These are phyloP conservation scores for Avena sativa DNA, from an alignment of 176 grass and related monocot genomes.

Conservation along the genomic window DNA sequence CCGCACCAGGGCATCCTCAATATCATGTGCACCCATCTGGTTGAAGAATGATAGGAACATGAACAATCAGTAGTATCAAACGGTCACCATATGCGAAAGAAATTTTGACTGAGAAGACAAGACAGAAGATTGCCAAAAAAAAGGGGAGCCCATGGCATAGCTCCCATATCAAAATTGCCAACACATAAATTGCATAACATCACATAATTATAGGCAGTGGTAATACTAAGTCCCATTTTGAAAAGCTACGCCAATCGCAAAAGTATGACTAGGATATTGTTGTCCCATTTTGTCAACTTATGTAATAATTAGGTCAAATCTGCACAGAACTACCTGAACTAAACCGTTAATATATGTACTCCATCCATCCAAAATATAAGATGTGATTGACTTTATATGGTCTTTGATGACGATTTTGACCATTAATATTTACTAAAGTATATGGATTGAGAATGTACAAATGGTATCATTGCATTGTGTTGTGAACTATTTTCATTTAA, in stretches of 20 bases:
- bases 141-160: neutral
- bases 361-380: too few species aligned
- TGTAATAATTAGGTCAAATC: too few species aligned
- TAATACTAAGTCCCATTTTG: neutral
- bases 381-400: too few species aligned
- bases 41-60: slow-evolving; percentile 40
- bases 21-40: slow-evolving; percentile 82
- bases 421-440: too few species aligned
- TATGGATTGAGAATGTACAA: too few species aligned
- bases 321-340: too few species aligned
- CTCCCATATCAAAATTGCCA: neutral
- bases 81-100: slow-evolving; percentile 14
- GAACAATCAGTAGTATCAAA: slow-evolving; percentile 9
- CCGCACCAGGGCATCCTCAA: slow-evolving; percentile 81
- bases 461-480: too few species aligned
- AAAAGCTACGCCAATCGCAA: neutral
- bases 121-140: neutral
- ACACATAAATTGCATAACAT: neutral
- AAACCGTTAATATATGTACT: too few species aligned
- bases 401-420: too few species aligned
- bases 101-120: slow-evolving; percentile 1
- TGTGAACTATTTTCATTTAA: too few species aligned
- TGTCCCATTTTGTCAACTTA: neutral
- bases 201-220: neutral
- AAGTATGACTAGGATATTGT: neutral